Conservation (phyloP, 176 grass and related monocot genomes). For the Zea mays region Zm-B73-REFERENCE-NAM-5.0 NC_050099.1:68509501-68510000, state of each 20-base stretch:
- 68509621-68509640: not conserved
- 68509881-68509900: not conserved
- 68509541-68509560: not conserved
- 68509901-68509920: not conserved
- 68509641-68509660: not conserved
- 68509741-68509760: not conserved
- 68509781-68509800: not conserved
- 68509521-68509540: not conserved
- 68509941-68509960: not conserved
- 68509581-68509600: not conserved
- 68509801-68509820: not conserved
- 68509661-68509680: not conserved
- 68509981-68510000: not conserved
- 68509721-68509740: not conserved
- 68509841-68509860: not conserved
- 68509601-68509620: not conserved
- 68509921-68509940: not conserved
- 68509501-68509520: not conserved
- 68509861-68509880: not conserved
- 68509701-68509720: not conserved
- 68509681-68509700: constrained; percentile 4
- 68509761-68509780: not conserved
- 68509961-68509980: not conserved
- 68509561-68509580: not conserved
- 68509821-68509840: not conserved